These are phyloP conservation scores for Backusella liffmaniae DNA, from an alignment of 192 early-diverging fungal species.

Conservation along the genomic window DNA sequence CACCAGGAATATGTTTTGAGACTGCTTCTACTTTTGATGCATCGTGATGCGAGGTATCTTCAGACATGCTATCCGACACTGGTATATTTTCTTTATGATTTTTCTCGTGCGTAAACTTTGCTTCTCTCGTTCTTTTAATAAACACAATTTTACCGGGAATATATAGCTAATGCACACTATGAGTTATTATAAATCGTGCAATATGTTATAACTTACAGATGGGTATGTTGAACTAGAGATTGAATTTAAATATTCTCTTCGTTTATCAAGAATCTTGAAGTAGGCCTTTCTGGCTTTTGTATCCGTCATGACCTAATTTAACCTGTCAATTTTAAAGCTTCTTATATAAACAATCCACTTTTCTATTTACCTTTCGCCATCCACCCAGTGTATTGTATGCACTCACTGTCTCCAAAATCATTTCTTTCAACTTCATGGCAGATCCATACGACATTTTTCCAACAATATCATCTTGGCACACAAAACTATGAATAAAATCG, in stretches of 20 bases:
- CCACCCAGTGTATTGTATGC: constrained; percentile 33
- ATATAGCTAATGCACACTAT: constrained; percentile 18
- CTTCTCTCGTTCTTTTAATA: constrained; percentile 12
- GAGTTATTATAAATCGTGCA: background rate
- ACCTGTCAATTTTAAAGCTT: background rate
- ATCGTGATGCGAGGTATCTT: background rate
- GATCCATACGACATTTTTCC: constrained; percentile 66
- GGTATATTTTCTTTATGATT: constrained; percentile 1
- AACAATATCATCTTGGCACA: constrained; percentile 61
- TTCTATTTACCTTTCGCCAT: background rate
- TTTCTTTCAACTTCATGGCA: constrained; percentile 57
- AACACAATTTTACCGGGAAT: constrained; percentile 33
- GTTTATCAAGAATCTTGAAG: constrained; percentile 23
- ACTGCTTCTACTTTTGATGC: background rate
- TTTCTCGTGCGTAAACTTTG: background rate
- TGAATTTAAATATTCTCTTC: constrained; percentile 17
- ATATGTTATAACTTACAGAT: constrained; percentile 18
- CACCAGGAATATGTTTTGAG: constrained; percentile 24
- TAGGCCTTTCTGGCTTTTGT: constrained; percentile 18
- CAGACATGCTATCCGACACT: background rate
- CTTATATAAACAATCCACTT: background rate
- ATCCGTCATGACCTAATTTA: constrained; percentile 20
- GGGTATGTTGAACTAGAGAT: constrained; percentile 12
- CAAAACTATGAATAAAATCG: constrained; percentile 55
- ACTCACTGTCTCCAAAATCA: constrained; percentile 52